These are phyloP conservation scores for Pseudogymnoascus sp. DNA, from an alignment of 2,329 filamentous ascomycete species.

Conservation along the genomic window DNA sequence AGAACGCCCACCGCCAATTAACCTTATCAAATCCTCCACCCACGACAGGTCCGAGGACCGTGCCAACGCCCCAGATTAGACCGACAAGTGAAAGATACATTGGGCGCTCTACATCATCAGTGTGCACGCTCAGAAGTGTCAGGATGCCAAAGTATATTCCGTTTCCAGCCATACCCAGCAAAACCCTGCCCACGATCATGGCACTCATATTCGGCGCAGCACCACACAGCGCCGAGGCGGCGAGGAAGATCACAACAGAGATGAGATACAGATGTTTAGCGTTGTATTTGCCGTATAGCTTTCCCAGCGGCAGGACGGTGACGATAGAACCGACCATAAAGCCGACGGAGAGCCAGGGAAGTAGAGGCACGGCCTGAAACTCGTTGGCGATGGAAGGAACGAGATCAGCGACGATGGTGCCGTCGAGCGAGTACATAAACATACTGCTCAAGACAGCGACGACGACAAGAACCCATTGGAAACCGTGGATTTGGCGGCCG, in stretches of 20 bases:
- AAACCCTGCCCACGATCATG: slow-evolving; percentile 22
- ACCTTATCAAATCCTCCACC: slow-evolving; percentile 29
- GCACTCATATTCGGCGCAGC: slow-evolving; percentile 21
- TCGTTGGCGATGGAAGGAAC: slow-evolving; percentile 19
- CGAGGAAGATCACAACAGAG: slow-evolving; percentile 8
- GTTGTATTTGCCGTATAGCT: slow-evolving; percentile 29
- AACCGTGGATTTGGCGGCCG: neutral
- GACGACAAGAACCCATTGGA: slow-evolving; percentile 44
- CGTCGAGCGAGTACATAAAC: slow-evolving; percentile 10
- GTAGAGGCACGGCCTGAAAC: slow-evolving; percentile 20
- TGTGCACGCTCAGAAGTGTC: slow-evolving; percentile 16
- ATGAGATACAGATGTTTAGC: slow-evolving; percentile 11
- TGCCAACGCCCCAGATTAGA: slow-evolving; percentile 16
- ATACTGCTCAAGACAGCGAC: slow-evolving; percentile 31
- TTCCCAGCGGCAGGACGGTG: slow-evolving; percentile 42
- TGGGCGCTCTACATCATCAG: slow-evolving; percentile 11
- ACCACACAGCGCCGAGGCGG: slow-evolving; percentile 21
- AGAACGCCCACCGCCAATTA: slow-evolving; percentile 31
- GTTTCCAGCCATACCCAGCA: slow-evolving; percentile 18
- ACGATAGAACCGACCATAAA: slow-evolving; percentile 35
- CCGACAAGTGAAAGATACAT: slow-evolving; percentile 15
- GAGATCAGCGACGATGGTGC: slow-evolving; percentile 19
- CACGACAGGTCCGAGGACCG: slow-evolving; percentile 17
- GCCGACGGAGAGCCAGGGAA: slow-evolving; percentile 20
- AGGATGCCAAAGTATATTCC: slow-evolving; percentile 9